Percentiles rank a stretch among this genome's conserved stretches.
Conservation (phyloP, 352 stramenopile genomes). For the Globisporangium solare region DNA sequence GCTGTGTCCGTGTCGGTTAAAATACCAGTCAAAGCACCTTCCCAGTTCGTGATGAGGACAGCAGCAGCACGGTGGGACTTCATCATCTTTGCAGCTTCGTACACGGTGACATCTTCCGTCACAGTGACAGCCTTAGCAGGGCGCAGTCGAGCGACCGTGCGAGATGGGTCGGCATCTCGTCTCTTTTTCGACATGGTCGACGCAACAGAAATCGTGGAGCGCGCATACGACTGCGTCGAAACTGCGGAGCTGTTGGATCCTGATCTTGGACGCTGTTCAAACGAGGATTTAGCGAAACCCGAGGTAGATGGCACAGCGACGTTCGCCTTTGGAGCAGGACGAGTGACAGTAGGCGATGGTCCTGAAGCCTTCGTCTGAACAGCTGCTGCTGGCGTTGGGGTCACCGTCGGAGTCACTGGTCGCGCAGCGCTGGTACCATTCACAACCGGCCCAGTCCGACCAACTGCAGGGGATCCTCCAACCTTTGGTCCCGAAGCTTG, state of each 20-base stretch:
- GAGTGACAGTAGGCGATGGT: constrained; percentile 12
- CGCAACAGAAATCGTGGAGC: constrained; percentile 74
- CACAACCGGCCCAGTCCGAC: constrained; percentile 5
- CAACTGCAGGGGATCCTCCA: background rate
- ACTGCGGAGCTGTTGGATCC: constrained; percentile 71
- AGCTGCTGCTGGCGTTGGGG: constrained; percentile 2
- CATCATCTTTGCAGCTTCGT: constrained; percentile 88
- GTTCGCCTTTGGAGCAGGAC: constrained; percentile 11
- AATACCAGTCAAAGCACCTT: constrained; percentile 90
- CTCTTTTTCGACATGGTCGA: constrained; percentile 78
- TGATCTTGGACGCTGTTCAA: constrained; percentile 45
- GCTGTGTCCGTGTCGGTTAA: constrained; percentile 92
- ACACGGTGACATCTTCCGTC: constrained; percentile 66
- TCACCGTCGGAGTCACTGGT: constrained; percentile 1
- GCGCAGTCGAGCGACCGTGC: constrained; percentile 71
- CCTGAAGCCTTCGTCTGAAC: constrained; percentile 7
- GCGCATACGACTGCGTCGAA: constrained; percentile 73
- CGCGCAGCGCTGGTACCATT: constrained; percentile 2
- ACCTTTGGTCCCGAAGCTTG: constrained; percentile 11
- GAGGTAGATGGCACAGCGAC: constrained; percentile 3
- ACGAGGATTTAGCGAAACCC: constrained; percentile 7
- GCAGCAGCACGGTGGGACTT: constrained; percentile 89
- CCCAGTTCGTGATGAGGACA: constrained; percentile 87
- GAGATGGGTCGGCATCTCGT: constrained; percentile 44
- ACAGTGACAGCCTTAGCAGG: constrained; percentile 90